These are phyloP conservation scores for Cutaneotrichosporon sp. DNA, from an alignment of 1,284 basidiomycete genomes.

Conservation along the genomic window DNA sequence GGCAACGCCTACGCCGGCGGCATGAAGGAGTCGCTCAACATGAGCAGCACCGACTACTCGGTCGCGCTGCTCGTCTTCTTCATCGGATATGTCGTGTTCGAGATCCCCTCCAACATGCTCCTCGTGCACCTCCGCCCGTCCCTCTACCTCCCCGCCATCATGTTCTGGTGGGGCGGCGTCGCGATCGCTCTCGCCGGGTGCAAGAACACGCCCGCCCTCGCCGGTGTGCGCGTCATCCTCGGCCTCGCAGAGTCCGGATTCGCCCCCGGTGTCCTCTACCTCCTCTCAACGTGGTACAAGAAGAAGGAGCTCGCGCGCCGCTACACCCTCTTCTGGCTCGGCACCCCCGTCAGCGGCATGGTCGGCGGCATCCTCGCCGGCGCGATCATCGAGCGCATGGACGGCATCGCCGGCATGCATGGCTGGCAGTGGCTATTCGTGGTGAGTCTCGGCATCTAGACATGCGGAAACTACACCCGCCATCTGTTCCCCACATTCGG, in stretches of 20 bases:
- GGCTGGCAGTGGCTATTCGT: slow-evolving; percentile 27
- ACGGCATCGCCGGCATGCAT: slow-evolving; percentile 11
- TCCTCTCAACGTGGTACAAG: slow-evolving; percentile 32
- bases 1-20: slow-evolving; percentile 28
- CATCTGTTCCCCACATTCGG: not conserved
- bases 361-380: slow-evolving; percentile 38
- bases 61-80: slow-evolving; percentile 20
- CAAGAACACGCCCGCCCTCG: slow-evolving; percentile 16
- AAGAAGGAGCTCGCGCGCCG: slow-evolving; percentile 32
- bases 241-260: slow-evolving; percentile 37
- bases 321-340: slow-evolving; percentile 26
- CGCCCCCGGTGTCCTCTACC: slow-evolving; percentile 35
- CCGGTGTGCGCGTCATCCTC: slow-evolving; percentile 29
- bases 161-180: slow-evolving; percentile 28
- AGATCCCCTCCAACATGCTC: slow-evolving; percentile 35
- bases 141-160: slow-evolving; percentile 32
- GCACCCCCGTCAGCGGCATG: slow-evolving; percentile 26
- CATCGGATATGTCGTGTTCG: slow-evolving; percentile 19
- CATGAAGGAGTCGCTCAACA: slow-evolving; percentile 14
- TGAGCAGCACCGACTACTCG: slow-evolving; percentile 20
- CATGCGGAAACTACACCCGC: too few species aligned
- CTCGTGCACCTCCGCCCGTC: slow-evolving; percentile 27
- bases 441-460: slow-evolving; percentile 3
- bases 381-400: slow-evolving; percentile 24
- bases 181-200: slow-evolving; percentile 18